These are phyloP conservation scores for Polyporus arcularius DNA, from an alignment of 768 basidiomycete species.

Conservation along the genomic window DNA sequence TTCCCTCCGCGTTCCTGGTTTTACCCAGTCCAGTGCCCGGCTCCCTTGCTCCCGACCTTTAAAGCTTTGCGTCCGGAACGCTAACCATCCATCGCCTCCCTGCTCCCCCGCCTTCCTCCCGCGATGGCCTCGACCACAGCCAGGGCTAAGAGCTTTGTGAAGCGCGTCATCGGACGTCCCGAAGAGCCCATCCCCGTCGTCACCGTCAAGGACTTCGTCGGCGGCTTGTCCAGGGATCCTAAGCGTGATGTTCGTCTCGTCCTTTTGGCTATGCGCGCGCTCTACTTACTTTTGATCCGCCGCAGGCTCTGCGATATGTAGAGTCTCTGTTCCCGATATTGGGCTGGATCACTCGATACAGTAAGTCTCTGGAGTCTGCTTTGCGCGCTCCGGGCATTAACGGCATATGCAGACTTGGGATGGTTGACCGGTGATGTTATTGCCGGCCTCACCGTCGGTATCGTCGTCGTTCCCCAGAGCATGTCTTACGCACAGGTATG, in stretches of 20 bases:
- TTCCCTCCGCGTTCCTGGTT: not conserved
- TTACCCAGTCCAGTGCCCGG: not conserved
- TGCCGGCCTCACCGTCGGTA: conserved; percentile 91
- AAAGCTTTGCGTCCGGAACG: not conserved
- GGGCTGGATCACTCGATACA: conserved; percentile 86
- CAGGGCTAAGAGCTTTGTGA: conserved; percentile 49
- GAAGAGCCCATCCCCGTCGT: conserved; percentile 61
- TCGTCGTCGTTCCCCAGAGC: conserved; percentile 92
- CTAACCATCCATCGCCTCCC: not conserved
- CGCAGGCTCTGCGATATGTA: conserved; percentile 65
- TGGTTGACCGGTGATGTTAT: conserved; percentile 89
- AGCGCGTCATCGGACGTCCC: conserved; percentile 60
- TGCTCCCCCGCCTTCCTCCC: conserved; percentile 5
- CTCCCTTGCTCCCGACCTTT: not conserved
- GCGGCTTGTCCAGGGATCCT: conserved; percentile 44
- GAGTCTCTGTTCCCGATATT: conserved; percentile 80
- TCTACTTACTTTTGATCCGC: conserved; percentile 6
- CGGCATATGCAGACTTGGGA: conserved; percentile 51
- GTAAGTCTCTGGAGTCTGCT: conserved; percentile 40
- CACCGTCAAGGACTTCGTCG: conserved; percentile 57
- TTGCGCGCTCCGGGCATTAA: not conserved
- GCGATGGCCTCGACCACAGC: conserved; percentile 36
- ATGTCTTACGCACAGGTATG: conserved; percentile 84
- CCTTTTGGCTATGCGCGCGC: conserved; percentile 1
- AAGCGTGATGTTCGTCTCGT: conserved; percentile 47